A percentile compares a stretch with the other conserved stretches of the same genome.
These are phyloP conservation scores for Penicillium olsonii DNA, from an alignment of 2,329 filamentous ascomycete genomes.

Conservation along the genomic window DNA sequence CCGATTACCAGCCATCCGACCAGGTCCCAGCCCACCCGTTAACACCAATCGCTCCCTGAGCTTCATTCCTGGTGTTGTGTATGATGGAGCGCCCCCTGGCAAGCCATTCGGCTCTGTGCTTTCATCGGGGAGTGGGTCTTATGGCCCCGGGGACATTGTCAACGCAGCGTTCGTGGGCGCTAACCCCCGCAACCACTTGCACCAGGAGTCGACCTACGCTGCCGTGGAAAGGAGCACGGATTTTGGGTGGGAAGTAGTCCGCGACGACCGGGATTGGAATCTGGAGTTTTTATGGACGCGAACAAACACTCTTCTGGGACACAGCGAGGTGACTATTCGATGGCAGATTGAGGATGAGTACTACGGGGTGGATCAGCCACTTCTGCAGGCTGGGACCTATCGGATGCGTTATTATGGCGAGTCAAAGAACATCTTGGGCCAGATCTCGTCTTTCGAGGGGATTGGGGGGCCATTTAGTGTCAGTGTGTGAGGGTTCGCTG, in stretches of 20 bases:
- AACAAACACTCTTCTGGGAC: slow-evolving; percentile 67
- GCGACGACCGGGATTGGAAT: slow-evolving; percentile 79
- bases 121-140: slow-evolving; percentile 53
- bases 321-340: slow-evolving; percentile 73
- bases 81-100: slow-evolving; percentile 67
- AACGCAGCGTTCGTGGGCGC: slow-evolving; percentile 76
- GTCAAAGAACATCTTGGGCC: slow-evolving; percentile 65
- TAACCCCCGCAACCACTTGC: slow-evolving; percentile 86
- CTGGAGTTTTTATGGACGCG: slow-evolving; percentile 79
- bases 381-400: slow-evolving; percentile 64
- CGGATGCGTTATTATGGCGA: slow-evolving; percentile 83
- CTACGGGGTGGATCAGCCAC: slow-evolving; percentile 39
- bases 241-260: slow-evolving; percentile 65
- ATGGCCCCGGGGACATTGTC: slow-evolving; percentile 63
- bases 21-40: slow-evolving; percentile 71
- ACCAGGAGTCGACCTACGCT: slow-evolving; percentile 74
- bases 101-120: slow-evolving; percentile 71
- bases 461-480: slow-evolving; percentile 54
- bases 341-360: slow-evolving; percentile 74
- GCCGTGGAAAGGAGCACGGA: slow-evolving; percentile 67
- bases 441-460: slow-evolving; percentile 69
- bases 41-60: slow-evolving; percentile 73
- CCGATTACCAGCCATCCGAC: slow-evolving; percentile 46
- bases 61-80: slow-evolving; percentile 78
- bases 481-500: no score